A percentile compares a stretch with the other conserved stretches of the same genome.
phyloP scores from a whole-genome alignment of 352 stramenopile species.

The Pythium guiyangense region DNA sequence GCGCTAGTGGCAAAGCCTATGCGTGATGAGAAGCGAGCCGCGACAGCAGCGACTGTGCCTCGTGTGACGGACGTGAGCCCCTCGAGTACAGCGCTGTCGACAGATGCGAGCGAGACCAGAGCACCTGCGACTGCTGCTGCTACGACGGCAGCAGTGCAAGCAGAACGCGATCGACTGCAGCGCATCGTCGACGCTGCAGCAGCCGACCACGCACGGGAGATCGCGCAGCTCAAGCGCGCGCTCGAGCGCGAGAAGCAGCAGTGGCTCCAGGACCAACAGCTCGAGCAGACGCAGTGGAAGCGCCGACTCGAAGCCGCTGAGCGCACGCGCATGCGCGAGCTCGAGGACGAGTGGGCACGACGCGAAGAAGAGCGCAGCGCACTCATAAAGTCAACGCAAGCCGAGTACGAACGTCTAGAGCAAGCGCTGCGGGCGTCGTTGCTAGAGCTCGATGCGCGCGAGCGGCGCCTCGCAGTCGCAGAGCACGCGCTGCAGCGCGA shows the following conservation, averaged over 20 bases:
- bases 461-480: slow-evolving; percentile 48
- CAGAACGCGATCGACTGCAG: neutral
- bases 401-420: slow-evolving; percentile 70
- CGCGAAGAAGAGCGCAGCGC: slow-evolving; percentile 67
- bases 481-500: slow-evolving; percentile 54
- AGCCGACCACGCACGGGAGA: slow-evolving; percentile 8
- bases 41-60: no score
- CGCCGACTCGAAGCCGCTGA: slow-evolving; percentile 45
- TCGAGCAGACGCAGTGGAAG: slow-evolving; percentile 52
- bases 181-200: neutral
- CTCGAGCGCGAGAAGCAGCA: slow-evolving; percentile 29
- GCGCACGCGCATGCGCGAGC: slow-evolving; percentile 62
- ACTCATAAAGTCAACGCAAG: slow-evolving; percentile 42
- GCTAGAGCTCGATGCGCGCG: slow-evolving; percentile 47
- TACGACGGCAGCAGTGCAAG: no score
- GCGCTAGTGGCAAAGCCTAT: neutral
- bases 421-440: slow-evolving; percentile 51
- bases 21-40: neutral
- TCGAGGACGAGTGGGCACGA: slow-evolving; percentile 76
- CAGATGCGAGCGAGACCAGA: no score
- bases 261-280: slow-evolving; percentile 47
- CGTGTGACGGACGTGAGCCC: no score
- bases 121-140: neutral
- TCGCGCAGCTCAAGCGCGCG: slow-evolving; percentile 23
- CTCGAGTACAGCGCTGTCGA: no score